Conservation (phyloP, 306 rosid genomes). For the Sicyos edulis region DNA sequence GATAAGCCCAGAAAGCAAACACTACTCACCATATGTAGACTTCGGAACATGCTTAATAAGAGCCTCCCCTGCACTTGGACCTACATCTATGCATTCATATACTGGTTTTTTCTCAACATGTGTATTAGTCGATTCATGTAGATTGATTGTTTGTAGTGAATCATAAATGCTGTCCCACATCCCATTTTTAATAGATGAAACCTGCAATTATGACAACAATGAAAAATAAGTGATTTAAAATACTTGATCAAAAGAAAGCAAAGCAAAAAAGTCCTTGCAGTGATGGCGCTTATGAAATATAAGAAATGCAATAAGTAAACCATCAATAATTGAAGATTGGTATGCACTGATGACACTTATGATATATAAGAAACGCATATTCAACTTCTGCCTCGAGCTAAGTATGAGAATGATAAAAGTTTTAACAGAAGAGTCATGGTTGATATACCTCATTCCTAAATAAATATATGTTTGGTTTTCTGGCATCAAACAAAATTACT, state of each 20-base stretch:
- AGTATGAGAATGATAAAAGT: not conserved
- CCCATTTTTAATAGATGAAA: constrained; percentile 69
- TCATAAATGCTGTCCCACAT: constrained; percentile 84
- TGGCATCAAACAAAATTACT: not conserved
- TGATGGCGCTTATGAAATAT: not conserved
- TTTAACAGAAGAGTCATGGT: not conserved
- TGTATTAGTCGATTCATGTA: constrained; percentile 35
- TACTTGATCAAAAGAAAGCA: constrained; percentile 4
- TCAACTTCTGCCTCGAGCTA: not conserved
- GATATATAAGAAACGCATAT: not conserved
- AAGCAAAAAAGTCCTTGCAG: not conserved
- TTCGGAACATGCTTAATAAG: constrained; percentile 25
- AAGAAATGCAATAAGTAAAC: not conserved
- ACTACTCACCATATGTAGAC: constrained; percentile 42
- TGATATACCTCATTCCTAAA: not conserved
- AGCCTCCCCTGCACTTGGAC: constrained; percentile 40
- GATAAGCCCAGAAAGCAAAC: constrained; percentile 3
- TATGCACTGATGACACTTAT: constrained; percentile 1
- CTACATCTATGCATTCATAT: constrained; percentile 55
- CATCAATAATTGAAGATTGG: not conserved
- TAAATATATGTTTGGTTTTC: not conserved
- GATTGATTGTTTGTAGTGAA: constrained; percentile 50
- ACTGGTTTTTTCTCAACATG: constrained; percentile 33
- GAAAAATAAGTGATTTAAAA: not conserved
- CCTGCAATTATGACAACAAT: constrained; percentile 35